Evolutionary conservation across 1,284 basidiomycete genomes (phyloP).

Genomic region (Vanrija pseudolonga): DNA sequence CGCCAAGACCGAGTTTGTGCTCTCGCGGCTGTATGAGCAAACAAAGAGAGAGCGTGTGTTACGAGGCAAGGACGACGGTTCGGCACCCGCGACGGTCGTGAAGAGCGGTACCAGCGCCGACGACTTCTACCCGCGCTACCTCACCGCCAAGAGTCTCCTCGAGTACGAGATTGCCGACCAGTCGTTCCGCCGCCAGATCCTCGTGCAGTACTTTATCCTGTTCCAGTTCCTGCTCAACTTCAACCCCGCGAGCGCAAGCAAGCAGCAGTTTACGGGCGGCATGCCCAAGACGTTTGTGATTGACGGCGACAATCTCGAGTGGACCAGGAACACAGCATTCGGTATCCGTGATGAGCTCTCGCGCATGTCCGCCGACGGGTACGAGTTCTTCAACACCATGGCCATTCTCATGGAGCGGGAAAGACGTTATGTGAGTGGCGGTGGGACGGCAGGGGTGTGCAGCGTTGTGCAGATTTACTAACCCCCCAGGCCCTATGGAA

Average conservation of each 20-base stretch:
- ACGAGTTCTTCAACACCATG: slow-evolving; percentile 34
- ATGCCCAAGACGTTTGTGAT: slow-evolving; percentile 45
- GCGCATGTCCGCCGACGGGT: slow-evolving; percentile 34
- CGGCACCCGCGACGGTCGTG: slow-evolving; percentile 17
- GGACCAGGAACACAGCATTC: slow-evolving; percentile 30
- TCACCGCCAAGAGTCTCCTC: slow-evolving; percentile 41
- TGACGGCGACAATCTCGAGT: slow-evolving; percentile 27
- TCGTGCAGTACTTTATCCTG: slow-evolving; percentile 47
- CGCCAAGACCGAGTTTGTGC: slow-evolving; percentile 36
- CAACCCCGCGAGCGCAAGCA: slow-evolving; percentile 30
- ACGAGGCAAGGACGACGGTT: slow-evolving; percentile 24
- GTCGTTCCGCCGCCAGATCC: slow-evolving; percentile 46
- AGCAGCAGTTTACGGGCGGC: slow-evolving; percentile 43
- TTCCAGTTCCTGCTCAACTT: slow-evolving; percentile 47
- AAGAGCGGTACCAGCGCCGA: slow-evolving; percentile 23
- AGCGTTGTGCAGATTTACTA: neutral
- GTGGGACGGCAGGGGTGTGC: no score
- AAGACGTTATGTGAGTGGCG: slow-evolving; percentile 34
- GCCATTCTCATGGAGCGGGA: slow-evolving; percentile 38
- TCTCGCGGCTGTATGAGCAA: slow-evolving; percentile 38
- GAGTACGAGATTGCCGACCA: slow-evolving; percentile 42
- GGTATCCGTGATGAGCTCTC: slow-evolving; percentile 34
- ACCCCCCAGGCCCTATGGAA: slow-evolving; percentile 42
- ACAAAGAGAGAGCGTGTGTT: slow-evolving; percentile 33
- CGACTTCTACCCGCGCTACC: slow-evolving; percentile 42